These are phyloP conservation scores for Cydonia oblonga DNA, from an alignment of 331 rosid genomes.

Conservation along the genomic window DNA sequence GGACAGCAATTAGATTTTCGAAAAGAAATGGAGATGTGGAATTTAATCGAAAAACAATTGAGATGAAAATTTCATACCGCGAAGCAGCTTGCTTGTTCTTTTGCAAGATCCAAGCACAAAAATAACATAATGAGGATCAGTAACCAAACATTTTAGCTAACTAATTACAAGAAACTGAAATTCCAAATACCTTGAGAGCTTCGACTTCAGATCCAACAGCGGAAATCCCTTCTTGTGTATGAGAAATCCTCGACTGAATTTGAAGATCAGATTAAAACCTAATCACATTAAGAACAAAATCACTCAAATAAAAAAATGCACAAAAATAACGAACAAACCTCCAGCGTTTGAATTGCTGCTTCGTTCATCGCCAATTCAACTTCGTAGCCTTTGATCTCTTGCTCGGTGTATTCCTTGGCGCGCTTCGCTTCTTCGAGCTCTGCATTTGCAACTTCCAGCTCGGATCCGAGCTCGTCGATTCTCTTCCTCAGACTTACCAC, in stretches of 20 bases:
- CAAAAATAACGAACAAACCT: slow-evolving; percentile 16
- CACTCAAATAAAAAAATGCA: background rate
- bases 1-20: background rate
- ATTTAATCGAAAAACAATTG: background rate
- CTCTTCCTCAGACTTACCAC: slow-evolving; percentile 46
- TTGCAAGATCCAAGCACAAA: slow-evolving; percentile 13
- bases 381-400: slow-evolving; percentile 55
- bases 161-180: background rate
- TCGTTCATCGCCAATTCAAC: slow-evolving; percentile 33
- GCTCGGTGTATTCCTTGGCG: slow-evolving; percentile 48
- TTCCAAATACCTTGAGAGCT: slow-evolving; percentile 31
- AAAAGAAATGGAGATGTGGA: background rate
- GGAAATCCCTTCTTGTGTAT: slow-evolving; percentile 34
- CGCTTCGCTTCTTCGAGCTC: slow-evolving; percentile 71
- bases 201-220: slow-evolving; percentile 26
- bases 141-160: background rate
- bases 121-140: slow-evolving; percentile 7
- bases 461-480: slow-evolving; percentile 45
- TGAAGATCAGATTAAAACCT: slow-evolving; percentile 19
- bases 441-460: slow-evolving; percentile 29
- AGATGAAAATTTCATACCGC: slow-evolving; percentile 26
- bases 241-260: slow-evolving; percentile 33
- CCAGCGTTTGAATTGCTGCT: slow-evolving; percentile 27
- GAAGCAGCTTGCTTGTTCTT: slow-evolving; percentile 34
- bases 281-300: background rate